Evolutionary conservation across 2,329 filamentous ascomycete species (phyloP).

Genomic region (Harringtonia aguacate): DNA sequence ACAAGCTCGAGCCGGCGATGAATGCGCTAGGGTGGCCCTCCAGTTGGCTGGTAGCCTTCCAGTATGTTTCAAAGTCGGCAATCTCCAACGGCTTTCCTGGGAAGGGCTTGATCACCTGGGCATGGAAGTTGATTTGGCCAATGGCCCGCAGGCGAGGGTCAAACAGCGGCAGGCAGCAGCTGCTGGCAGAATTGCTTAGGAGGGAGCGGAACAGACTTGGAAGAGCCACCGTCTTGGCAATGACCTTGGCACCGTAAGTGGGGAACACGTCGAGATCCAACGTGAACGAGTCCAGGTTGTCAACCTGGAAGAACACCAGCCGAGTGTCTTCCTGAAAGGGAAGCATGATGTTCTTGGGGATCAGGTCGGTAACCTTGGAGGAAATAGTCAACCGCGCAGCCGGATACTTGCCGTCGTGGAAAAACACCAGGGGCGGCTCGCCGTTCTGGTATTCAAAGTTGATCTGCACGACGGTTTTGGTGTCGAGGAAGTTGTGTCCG

Average conservation of each 20-base stretch:
- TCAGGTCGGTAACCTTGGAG: constrained; percentile 89
- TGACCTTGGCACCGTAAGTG: constrained; percentile 93
- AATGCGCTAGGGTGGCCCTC: constrained; percentile 78
- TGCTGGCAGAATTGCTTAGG: constrained; percentile 62
- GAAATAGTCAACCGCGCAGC: constrained; percentile 92
- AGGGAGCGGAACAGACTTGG: constrained; percentile 74
- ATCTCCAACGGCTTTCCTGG: constrained; percentile 87
- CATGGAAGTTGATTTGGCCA: constrained; percentile 87
- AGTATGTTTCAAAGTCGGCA: constrained; percentile 96
- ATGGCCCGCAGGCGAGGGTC: constrained; percentile 87
- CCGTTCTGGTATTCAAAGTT: constrained; percentile 71
- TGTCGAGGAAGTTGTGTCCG: constrained; percentile 96
- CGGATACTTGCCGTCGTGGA: constrained; percentile 93
- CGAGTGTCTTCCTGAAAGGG: constrained; percentile 95
- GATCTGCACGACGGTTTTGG: constrained; percentile 91
- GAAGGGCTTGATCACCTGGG: constrained; percentile 95
- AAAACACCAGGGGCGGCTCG: constrained; percentile 78
- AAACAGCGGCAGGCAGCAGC: constrained; percentile 80
- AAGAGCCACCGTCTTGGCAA: constrained; percentile 87
- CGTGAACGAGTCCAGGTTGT: constrained; percentile 83
- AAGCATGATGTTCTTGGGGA: constrained; percentile 89
- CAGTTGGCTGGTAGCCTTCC: constrained; percentile 94
- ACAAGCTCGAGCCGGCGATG: constrained; percentile 89
- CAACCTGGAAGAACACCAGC: constrained; percentile 89
- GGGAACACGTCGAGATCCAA: constrained; percentile 97